These are phyloP conservation scores for Zymoseptoria brevis DNA, from an alignment of 2,329 filamentous ascomycete genomes.

Conservation along the genomic window DNA sequence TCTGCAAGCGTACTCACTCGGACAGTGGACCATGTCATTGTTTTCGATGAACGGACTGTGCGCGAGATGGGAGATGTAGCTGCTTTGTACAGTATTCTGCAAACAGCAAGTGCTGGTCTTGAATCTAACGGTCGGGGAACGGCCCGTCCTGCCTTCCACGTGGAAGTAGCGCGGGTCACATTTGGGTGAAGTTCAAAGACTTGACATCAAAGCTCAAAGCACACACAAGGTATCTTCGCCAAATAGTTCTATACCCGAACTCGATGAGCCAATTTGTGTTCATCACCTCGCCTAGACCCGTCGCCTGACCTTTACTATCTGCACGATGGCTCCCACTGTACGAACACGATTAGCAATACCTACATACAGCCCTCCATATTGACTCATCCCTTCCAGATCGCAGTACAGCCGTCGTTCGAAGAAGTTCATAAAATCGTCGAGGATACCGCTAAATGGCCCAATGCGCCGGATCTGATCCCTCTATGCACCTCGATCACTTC, in stretches of 20 bases:
- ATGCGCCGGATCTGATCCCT: constrained; percentile 69
- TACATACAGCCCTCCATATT: neutral
- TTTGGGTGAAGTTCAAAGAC: neutral
- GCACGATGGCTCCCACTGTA: constrained; percentile 9
- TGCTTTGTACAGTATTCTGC: too few species aligned
- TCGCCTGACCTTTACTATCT: constrained; percentile 15
- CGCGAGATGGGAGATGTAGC: too few species aligned
- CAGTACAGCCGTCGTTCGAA: constrained; percentile 54
- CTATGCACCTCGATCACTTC: constrained; percentile 79
- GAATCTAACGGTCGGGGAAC: too few species aligned
- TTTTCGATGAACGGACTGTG: too few species aligned
- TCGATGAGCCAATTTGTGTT: constrained; percentile 23
- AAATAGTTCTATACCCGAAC: neutral
- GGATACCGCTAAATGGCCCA: constrained; percentile 43
- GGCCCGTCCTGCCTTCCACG: too few species aligned
- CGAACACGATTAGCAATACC: neutral
- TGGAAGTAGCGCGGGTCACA: neutral
- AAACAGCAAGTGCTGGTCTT: too few species aligned
- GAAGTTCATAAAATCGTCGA: constrained; percentile 50
- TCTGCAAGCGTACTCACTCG: too few species aligned
- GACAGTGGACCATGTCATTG: too few species aligned
- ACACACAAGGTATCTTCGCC: neutral
- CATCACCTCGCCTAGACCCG: constrained; percentile 26
- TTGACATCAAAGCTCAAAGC: neutral
- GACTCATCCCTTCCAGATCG: constrained; percentile 28